Percentiles rank a stretch among this genome's conserved stretches.
Conservation (phyloP, 495 filamentous ascomycete species). For the Xylona heveae region DNA sequence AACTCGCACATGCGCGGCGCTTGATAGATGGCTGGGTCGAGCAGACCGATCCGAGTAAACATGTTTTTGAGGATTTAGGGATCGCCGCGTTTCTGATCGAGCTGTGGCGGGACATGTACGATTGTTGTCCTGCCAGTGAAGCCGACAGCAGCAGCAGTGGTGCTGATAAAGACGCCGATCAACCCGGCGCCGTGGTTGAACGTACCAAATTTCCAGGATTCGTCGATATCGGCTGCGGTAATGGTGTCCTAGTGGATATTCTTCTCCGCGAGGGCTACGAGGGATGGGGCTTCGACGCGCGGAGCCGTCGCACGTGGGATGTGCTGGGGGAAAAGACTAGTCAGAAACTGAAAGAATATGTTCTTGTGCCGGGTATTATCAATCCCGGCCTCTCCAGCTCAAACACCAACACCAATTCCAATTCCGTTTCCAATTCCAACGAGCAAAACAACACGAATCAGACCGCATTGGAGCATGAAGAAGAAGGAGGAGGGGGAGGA, state of each 20-base stretch:
- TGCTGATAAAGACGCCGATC: not conserved
- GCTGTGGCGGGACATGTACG: constrained; percentile 78
- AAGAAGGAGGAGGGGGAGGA: constrained; percentile 1
- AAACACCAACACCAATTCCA: no score
- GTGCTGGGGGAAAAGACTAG: constrained; percentile 36
- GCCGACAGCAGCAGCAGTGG: constrained; percentile 6
- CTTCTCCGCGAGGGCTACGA: constrained; percentile 61
- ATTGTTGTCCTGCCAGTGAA: constrained; percentile 8
- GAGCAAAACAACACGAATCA: constrained; percentile 4
- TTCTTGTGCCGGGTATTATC: constrained; percentile 52
- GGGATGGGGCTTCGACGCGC: constrained; percentile 84
- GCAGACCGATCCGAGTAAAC: constrained; percentile 67
- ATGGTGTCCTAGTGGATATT: constrained; percentile 78
- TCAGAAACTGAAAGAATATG: constrained; percentile 38
- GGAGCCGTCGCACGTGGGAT: constrained; percentile 62
- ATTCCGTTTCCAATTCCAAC: constrained; percentile 5
- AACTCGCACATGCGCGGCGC: constrained; percentile 44
- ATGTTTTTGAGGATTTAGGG: constrained; percentile 85
- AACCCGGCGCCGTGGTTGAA: not conserved
- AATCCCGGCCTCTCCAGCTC: no score
- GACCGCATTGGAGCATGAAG: constrained; percentile 1
- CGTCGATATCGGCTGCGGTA: constrained; percentile 89
- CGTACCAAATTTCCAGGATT: constrained; percentile 52
- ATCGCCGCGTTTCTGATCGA: constrained; percentile 89
- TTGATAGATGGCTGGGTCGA: constrained; percentile 62